Conservation (phyloP, 768 basidiomycete genomes). For the Boletus sensibilis region DNA sequence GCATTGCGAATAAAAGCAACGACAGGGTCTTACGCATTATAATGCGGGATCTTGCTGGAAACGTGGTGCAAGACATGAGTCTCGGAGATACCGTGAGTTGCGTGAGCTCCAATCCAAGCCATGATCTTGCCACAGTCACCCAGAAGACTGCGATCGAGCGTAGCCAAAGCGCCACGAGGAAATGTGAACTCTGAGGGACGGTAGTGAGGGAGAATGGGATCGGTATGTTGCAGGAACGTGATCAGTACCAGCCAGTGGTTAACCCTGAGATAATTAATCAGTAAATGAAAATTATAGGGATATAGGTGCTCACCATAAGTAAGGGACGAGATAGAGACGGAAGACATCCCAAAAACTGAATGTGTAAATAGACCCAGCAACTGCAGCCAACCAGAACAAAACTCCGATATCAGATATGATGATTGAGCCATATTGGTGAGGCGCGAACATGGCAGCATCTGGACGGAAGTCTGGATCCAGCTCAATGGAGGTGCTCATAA, state of each 20-base stretch:
- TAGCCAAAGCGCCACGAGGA: conserved; percentile 88
- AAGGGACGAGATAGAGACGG: conserved; percentile 81
- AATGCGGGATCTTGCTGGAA: conserved; percentile 95
- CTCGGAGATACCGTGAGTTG: conserved; percentile 92
- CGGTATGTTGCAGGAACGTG: conserved; percentile 98
- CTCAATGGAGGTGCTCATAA: not conserved
- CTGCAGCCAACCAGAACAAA: conserved; percentile 61
- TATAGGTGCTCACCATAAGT: conserved; percentile 59
- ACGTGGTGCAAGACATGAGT: conserved; percentile 93
- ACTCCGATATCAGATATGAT: conserved; percentile 83
- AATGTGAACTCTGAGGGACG: conserved; percentile 88
- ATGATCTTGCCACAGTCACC: conserved; percentile 77
- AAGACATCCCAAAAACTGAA: conserved; percentile 73
- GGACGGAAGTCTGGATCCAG: conserved; percentile 68
- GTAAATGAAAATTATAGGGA: not conserved
- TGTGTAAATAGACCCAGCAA: conserved; percentile 55
- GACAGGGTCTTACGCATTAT: conserved; percentile 56
- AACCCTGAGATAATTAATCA: conserved; percentile 43
- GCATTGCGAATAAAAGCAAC: not conserved
- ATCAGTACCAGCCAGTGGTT: conserved; percentile 96
- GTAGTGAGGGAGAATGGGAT: conserved; percentile 93
- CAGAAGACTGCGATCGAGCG: conserved; percentile 80
- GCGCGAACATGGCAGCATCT: conserved; percentile 74
- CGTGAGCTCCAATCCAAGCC: conserved; percentile 81
- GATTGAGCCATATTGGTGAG: conserved; percentile 75